Percentiles rank a stretch among this genome's conserved stretches.
These are phyloP conservation scores for Clathrospora elynae DNA, from an alignment of 2,329 filamentous ascomycete genomes.

Conservation along the genomic window DNA sequence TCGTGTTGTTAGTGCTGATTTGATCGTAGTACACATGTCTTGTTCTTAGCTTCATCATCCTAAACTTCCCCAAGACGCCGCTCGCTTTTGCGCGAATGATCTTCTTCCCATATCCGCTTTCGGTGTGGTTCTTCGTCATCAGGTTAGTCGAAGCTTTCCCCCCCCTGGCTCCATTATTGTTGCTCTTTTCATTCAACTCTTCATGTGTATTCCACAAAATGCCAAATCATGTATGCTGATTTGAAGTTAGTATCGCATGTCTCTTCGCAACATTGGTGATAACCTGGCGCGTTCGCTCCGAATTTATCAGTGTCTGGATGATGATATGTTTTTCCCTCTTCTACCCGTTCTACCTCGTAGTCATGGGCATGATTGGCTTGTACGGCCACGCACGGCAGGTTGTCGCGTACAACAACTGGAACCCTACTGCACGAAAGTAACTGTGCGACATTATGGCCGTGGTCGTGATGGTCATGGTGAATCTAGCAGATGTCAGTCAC, in stretches of 20 bases:
- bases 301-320: conserved; percentile 47
- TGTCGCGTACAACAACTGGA: conserved; percentile 51
- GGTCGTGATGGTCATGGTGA: no score
- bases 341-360: conserved; percentile 50
- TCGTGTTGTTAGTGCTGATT: not conserved
- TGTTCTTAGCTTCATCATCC: conserved; percentile 50
- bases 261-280: conserved; percentile 51
- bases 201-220: no score
- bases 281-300: conserved; percentile 49
- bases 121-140: conserved; percentile 51
- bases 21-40: conserved; percentile 50
- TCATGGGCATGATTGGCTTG: conserved; percentile 50
- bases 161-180: not conserved
- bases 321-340: conserved; percentile 49
- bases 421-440: no score
- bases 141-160: conserved; percentile 32
- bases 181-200: not conserved
- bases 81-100: conserved; percentile 43
- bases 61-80: conserved; percentile 47
- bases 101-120: conserved; percentile 53
- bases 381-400: conserved; percentile 52
- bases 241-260: conserved; percentile 40
- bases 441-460: no score
- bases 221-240: not conserved
- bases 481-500: no score